Percentiles rank a stretch among this genome's conserved stretches.
Evolutionary conservation across 1,284 basidiomycete species (phyloP).

Genomic region (Malassezia japonica): DNA sequence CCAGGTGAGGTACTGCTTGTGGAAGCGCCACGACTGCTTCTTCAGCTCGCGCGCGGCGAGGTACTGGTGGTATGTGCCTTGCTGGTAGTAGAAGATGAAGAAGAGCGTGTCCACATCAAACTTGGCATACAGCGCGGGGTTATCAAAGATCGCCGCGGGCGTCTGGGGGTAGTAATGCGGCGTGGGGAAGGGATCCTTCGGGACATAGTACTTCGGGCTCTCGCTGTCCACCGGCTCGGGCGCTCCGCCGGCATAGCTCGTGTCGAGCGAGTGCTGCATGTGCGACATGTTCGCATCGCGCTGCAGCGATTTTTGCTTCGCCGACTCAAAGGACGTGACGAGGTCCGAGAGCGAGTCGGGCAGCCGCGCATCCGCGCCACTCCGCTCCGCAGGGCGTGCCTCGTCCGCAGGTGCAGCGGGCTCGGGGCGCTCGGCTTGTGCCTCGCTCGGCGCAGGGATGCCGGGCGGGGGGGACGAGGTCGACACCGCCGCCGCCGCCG

Average conservation of each 20-base stretch:
- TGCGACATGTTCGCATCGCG: slow-evolving; percentile 69
- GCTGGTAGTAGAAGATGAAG: slow-evolving; percentile 97
- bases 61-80: slow-evolving; percentile 95
- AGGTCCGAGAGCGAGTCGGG: slow-evolving; percentile 80
- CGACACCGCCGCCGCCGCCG: slow-evolving; percentile 19
- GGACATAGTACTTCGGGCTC: slow-evolving; percentile 74
- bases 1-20: slow-evolving; percentile 98
- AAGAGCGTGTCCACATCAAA: slow-evolving; percentile 95
- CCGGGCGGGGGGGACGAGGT: slow-evolving; percentile 10
- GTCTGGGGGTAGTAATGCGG: slow-evolving; percentile 91
- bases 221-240: slow-evolving; percentile 77
- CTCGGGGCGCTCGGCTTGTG: slow-evolving; percentile 50
- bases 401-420: slow-evolving; percentile 31
- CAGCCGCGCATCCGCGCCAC: slow-evolving; percentile 45
- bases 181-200: slow-evolving; percentile 80
- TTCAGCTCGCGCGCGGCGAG: slow-evolving; percentile 95
- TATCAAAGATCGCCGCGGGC: slow-evolving; percentile 70
- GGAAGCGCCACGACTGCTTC: slow-evolving; percentile 96
- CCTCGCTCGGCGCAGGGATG: slow-evolving; percentile 29
- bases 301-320: slow-evolving; percentile 79
- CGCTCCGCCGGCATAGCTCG: slow-evolving; percentile 66
- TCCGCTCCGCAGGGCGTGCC: slow-evolving; percentile 26
- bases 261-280: slow-evolving; percentile 75
- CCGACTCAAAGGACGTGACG: slow-evolving; percentile 86
- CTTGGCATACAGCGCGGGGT: slow-evolving; percentile 76